Evolutionary conservation across 805 yeast species (phyloP).

Genomic region (Blastobotrys attinorum): DNA sequence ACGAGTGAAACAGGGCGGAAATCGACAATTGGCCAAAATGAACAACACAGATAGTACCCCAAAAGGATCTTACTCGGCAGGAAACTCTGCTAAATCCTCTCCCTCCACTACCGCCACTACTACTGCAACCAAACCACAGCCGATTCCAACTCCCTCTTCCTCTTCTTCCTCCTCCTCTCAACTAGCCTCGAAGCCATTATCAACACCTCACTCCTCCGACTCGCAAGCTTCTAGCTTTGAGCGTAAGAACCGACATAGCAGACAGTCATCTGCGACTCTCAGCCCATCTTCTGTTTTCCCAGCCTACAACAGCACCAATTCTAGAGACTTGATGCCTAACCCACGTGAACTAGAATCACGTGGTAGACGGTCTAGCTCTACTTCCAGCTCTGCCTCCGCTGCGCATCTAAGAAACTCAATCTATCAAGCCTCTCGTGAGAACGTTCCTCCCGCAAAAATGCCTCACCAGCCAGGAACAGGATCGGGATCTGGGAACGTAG

Average conservation of each 20-base stretch:
- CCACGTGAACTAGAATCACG: constrained; percentile 1
- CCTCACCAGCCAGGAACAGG: constrained; percentile 2
- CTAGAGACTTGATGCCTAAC: too few relatives aligned
- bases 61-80: too few relatives aligned
- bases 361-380: constrained; percentile 5
- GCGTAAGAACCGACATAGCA: not conserved
- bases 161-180: too few relatives aligned
- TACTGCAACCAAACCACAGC: not conserved
- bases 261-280: not conserved
- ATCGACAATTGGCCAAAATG: too few relatives aligned
- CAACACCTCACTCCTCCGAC: not conserved
- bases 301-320: not conserved
- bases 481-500: constrained; percentile 8
- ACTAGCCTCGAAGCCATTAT: not conserved
- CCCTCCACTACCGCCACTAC: too few relatives aligned
- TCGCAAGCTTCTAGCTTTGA: not conserved
- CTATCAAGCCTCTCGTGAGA: not conserved
- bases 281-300: not conserved
- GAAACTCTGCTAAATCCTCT: too few relatives aligned
- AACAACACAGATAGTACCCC: too few relatives aligned
- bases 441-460: too few relatives aligned
- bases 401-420: not conserved
- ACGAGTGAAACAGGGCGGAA: too few relatives aligned
- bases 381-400: constrained; percentile 6
- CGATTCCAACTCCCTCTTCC: not conserved